Conservation (phyloP, 148 eudicot species). For the Fagopyrum tataricum region DNA sequence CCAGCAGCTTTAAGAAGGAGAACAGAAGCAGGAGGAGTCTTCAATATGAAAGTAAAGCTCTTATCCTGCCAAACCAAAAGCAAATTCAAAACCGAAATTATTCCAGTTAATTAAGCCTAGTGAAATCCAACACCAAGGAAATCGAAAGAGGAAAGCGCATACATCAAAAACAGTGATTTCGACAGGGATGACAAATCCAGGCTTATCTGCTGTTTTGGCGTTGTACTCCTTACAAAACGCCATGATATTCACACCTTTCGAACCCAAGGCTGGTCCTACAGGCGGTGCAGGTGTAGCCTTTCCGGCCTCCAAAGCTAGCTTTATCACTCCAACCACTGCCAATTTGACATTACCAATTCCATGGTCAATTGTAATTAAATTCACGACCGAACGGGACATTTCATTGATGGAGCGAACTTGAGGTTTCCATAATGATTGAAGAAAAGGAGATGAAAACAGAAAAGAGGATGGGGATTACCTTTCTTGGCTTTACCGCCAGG, state of each 20-base stretch:
- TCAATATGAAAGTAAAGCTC: constrained; percentile 86
- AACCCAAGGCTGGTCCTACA: constrained; percentile 94
- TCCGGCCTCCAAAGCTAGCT: constrained; percentile 94
- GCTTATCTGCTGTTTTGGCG: constrained; percentile 90
- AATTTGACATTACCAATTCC: background rate
- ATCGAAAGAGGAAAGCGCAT: constrained; percentile 15
- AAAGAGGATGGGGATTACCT: constrained; percentile 25
- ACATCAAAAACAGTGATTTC: constrained; percentile 96
- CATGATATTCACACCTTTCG: constrained; percentile 93
- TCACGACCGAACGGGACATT: background rate
- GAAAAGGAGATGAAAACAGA: background rate
- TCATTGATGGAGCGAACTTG: background rate
- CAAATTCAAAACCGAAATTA: background rate
- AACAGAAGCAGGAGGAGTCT: constrained; percentile 97
- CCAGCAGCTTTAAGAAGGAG: constrained; percentile 91
- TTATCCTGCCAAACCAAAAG: constrained; percentile 52
- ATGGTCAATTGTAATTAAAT: background rate
- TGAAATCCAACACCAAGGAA: background rate
- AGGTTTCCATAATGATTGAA: background rate
- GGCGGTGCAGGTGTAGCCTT: constrained; percentile 98
- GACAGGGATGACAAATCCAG: constrained; percentile 88
- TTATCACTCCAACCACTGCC: constrained; percentile 80
- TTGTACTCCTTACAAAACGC: constrained; percentile 95
- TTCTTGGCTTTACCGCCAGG: constrained; percentile 70
- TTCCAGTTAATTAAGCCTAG: no score